Percentiles rank a stretch among this genome's conserved stretches.
Evolutionary conservation across 2,329 filamentous ascomycete genomes (phyloP).

Genomic region (Colletotrichum spinosum): DNA sequence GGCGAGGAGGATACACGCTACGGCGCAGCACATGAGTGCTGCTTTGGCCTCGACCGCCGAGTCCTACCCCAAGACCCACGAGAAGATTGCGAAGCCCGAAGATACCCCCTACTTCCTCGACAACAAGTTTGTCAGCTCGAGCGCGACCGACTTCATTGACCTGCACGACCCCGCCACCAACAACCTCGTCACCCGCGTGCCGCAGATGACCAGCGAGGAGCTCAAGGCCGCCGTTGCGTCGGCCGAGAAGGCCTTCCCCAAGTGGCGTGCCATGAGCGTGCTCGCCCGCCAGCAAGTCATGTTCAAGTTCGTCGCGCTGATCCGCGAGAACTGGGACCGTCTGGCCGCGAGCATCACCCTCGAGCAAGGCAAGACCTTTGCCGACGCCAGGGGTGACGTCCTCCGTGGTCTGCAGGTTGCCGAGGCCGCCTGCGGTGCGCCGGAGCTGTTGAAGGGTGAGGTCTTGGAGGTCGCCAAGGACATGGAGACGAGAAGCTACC

Average conservation of each 20-base stretch:
- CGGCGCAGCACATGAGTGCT: constrained; percentile 65
- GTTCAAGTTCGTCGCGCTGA: constrained; percentile 85
- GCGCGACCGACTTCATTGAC: constrained; percentile 79
- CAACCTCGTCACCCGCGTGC: constrained; percentile 85
- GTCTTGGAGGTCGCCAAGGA: constrained; percentile 88
- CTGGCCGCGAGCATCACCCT: constrained; percentile 87
- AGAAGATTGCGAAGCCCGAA: constrained; percentile 73
- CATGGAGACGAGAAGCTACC: constrained; percentile 88
- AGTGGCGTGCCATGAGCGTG: constrained; percentile 79
- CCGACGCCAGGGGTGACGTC: constrained; percentile 85
- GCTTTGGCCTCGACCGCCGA: constrained; percentile 66
- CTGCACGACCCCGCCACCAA: constrained; percentile 87
- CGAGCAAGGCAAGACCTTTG: constrained; percentile 90
- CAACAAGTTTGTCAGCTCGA: constrained; percentile 79
- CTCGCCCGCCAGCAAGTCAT: constrained; percentile 84
- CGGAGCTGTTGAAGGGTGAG: constrained; percentile 85
- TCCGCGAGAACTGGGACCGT: constrained; percentile 87
- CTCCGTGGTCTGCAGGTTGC: constrained; percentile 86
- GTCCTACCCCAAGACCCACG: constrained; percentile 78
- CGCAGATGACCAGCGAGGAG: constrained; percentile 83
- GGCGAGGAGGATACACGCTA: constrained; percentile 67
- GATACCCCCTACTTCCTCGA: constrained; percentile 86
- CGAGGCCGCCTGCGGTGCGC: constrained; percentile 83
- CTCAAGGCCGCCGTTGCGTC: constrained; percentile 80
- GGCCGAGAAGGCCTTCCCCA: constrained; percentile 79